phyloP scores from a whole-genome alignment of 1,139 yeast genomes.

The Zygotorulaspora mrakii region DNA sequence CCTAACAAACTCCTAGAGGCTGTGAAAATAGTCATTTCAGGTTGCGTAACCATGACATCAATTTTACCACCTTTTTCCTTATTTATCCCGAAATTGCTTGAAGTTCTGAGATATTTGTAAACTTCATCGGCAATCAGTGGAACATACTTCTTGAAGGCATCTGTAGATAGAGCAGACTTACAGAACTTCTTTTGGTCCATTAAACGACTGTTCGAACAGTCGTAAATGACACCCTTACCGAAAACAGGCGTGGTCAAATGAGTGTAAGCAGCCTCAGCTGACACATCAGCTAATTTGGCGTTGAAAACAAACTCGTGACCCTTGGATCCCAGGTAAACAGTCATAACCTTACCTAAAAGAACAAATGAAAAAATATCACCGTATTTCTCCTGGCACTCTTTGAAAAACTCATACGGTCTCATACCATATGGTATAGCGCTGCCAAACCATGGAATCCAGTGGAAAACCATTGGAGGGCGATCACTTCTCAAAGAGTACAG shows the following conservation, averaged over 20 bases:
- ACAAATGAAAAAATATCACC: conserved; percentile 93
- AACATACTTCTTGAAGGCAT: conserved; percentile 78
- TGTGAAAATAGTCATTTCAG: conserved; percentile 93
- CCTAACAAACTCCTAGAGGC: conserved; percentile 91
- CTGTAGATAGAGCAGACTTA: conserved; percentile 81
- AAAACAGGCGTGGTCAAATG: conserved; percentile 96
- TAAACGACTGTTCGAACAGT: conserved; percentile 86
- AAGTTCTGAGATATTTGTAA: conserved; percentile 53
- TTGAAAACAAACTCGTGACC: conserved; percentile 96
- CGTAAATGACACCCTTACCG: conserved; percentile 95
- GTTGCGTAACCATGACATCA: conserved; percentile 79
- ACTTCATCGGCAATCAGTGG: conserved; percentile 84
- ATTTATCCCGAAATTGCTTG: conserved; percentile 43
- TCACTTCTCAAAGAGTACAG: conserved; percentile 69
- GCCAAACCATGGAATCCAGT: conserved; percentile 96
- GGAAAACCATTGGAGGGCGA: conserved; percentile 83
- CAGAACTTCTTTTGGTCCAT: conserved; percentile 99
- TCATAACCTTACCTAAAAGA: conserved; percentile 86
- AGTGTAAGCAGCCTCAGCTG: conserved; percentile 93
- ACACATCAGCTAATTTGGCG: conserved; percentile 82
- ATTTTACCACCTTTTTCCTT: conserved; percentile 47
- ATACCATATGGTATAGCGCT: conserved; percentile 84
- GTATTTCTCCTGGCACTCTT: conserved; percentile 66
- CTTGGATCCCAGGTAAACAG: conserved; percentile 93
- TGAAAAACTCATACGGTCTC: conserved; percentile 89